Evolutionary conservation across 208 protist genomes (phyloP), one percentile per base, ranked within the genome.

Genomic region (Trypanosoma brucei): DNA sequence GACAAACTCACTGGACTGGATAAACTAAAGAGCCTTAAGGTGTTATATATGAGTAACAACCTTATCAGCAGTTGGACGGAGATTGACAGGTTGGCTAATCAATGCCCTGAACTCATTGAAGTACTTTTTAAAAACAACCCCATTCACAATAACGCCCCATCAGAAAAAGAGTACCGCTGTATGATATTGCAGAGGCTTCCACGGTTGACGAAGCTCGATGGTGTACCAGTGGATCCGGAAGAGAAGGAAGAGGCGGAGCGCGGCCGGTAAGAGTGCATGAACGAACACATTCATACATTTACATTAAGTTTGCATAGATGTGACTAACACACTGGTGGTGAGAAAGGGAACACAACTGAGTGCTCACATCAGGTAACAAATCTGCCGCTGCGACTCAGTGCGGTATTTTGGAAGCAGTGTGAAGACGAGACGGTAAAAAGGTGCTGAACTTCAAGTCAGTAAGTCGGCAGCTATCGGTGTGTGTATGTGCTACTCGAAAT

Each of bases 41-140:
- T 95, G 34, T 70, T 98, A 31, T 98, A 94, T 67, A 96, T 97
- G 83, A 89, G 81, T 67, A 97, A 98, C 75, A 98, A 98, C 74
- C 79, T 96, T n/a, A 90, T 98, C 65, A 83, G 72, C 64, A 95
- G 85, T 63, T 98, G 93, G 92, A 88, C 81, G 4, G 95, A 98
- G 70, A 86, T 98, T 57, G 94, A 98, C 55, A 73, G 91, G 14
- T 72, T 97, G 3, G 81, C 83, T 30, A 97, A 94, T 56, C 86
- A 97, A 68, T 91, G 96, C 54, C 88, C 95, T 6, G 88, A 97
- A 67, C 67, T 98, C 30, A 70, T 78, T 30, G 94, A 98, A 22
- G 82, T 98, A 39, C 80, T 96, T 9, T 93, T 98, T 54, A 22
- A 96, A 31, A 95, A 95, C 52, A 98, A 98, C 76, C 94, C 96